Base-by-base conservation (phyloP, 768 basidiomycete genomes). In the Imleria badia region DNA sequence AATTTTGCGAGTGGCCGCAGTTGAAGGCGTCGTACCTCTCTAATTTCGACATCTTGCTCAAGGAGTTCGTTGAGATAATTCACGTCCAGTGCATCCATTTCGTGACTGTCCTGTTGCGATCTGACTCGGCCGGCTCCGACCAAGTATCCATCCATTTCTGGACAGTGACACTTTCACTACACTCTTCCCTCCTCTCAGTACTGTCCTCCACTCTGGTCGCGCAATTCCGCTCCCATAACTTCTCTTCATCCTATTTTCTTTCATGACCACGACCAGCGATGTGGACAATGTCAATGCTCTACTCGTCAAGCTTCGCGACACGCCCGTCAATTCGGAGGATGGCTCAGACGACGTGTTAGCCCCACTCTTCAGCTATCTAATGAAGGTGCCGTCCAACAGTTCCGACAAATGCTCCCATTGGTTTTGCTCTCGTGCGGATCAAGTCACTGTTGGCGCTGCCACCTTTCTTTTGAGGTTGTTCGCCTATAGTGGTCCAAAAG, bases 381-480 rank as follows among this genome's bases (percentile, higher is more conserved):
- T 87, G 71, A 71, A 67, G 19, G 72, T 77, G 0, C 72, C 75
- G 5, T 69, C 73, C 45, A 66, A 69, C 43, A 59, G 71, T 31
- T 65, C 67, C 41, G 76, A 78, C 45, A 69, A 73, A 31, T 57
- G 56, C 30, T 55, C 80, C 49, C 94, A 97, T 63, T 95, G 92
- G 91, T 95, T 89, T 67, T 97, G 94, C 69, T 68, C 73, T 29
- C 77, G 79, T 35, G 86, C 85, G 5, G 73, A 80, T 31, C 66
- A 76, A 10, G 72, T 81, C 33, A 84, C 81, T 0, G 69, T 79
- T 10, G 86, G 83, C 54, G 82, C 86, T 2, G 91, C 94, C 0
- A 85, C 84, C 1, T 97, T 94, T 72, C 78, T 91, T 45, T 75
- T 96, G 35, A 82, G 93, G 47, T 71, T 97, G 36, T 86, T 89